Evolutionary conservation across 768 basidiomycete genomes (phyloP).

Genomic region (Pulveroboletus sp.): DNA sequence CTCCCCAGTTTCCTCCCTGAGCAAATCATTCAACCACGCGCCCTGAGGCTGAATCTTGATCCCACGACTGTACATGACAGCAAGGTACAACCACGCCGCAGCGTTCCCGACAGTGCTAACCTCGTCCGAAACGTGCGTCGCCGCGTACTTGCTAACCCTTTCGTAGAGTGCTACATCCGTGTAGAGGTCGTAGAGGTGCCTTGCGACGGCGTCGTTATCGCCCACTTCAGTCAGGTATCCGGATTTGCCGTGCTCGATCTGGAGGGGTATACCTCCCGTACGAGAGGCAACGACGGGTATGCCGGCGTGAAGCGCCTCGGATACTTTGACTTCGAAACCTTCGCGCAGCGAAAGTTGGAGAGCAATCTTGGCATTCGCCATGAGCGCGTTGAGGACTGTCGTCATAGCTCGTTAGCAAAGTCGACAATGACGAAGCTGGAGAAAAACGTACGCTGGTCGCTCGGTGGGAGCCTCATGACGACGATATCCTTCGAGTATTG

Average conservation of each 20-base stretch:
- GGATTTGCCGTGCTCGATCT: slow-evolving; percentile 83
- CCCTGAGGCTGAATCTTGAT: slow-evolving; percentile 78
- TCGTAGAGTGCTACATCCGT: slow-evolving; percentile 69
- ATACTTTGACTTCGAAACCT: slow-evolving; percentile 97
- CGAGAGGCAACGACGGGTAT: slow-evolving; percentile 81
- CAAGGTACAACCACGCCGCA: slow-evolving; percentile 62
- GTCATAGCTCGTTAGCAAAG: slow-evolving; percentile 6
- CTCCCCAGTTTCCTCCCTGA: slow-evolving; percentile 74
- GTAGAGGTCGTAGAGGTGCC: slow-evolving; percentile 73
- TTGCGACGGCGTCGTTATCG: slow-evolving; percentile 73
- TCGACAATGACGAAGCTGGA: not conserved
- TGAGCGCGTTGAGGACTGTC: slow-evolving; percentile 79
- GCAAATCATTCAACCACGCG: slow-evolving; percentile 81
- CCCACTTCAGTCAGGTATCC: slow-evolving; percentile 81
- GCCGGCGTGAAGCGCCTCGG: slow-evolving; percentile 89
- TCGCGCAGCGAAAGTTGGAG: slow-evolving; percentile 91
- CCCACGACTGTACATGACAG: slow-evolving; percentile 77
- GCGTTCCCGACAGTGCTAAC: slow-evolving; percentile 83
- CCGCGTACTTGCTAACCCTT: slow-evolving; percentile 63
- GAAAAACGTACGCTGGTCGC: slow-evolving; percentile 69
- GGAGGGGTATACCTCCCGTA: slow-evolving; percentile 94
- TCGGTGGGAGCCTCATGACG: slow-evolving; percentile 78
- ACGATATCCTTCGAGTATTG: slow-evolving; percentile 62
- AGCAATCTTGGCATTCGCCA: slow-evolving; percentile 87
- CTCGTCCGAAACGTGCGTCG: slow-evolving; percentile 78